Evolutionary conservation across 129 eudicot species (phyloP), one percentile per base, ranked within the genome.

Genomic region (Pulicaria dysenterica): DNA sequence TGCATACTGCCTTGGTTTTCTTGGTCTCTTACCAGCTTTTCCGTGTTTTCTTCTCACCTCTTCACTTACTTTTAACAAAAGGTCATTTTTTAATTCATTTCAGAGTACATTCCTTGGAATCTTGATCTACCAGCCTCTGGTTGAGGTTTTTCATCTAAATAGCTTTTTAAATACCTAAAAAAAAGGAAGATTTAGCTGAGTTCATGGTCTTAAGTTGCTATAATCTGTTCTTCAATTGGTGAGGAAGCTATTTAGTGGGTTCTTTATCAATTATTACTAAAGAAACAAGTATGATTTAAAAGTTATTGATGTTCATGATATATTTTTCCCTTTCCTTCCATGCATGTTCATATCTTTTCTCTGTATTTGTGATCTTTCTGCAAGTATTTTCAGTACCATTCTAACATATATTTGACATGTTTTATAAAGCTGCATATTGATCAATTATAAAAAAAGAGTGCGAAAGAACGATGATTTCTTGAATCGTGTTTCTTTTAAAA

Each of bases 21-120:
- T 69, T 77, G 68, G 76, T 63, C 41, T 45, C 62, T 65, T 60
- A 54, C 55, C 71, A 46, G 70, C 81, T 79, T 83, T 79, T 79
- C 78, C 71, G 70, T 64, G 51, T 79, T 83, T 74, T 46, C 58
- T 62, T 47, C 65, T 41, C 69, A 16, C 62, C 73, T 42, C 79
- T 37, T 16, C 40, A 60, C 42, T 44, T 46, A 45, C 75, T 67
- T 63, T 68, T 63, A 70, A 17, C 64, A 51, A 72, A 53, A 46
- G n/a, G 15, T 45, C 45, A 48, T 19, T 57, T 46, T 69, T 71
- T 72, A 10, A 7, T 46, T 67, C 7, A 36, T 56, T 70, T 64
- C 24, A 40, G 8, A 9, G 42, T 48, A 34, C 50, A 14, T 48
- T 7, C 17, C 72, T 73, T 66, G 36, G 49, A 40, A 31, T 58